Base-by-base conservation (phyloP, 768 basidiomycete genomes). In the Trichaptum fuscoviolaceum region DNA sequence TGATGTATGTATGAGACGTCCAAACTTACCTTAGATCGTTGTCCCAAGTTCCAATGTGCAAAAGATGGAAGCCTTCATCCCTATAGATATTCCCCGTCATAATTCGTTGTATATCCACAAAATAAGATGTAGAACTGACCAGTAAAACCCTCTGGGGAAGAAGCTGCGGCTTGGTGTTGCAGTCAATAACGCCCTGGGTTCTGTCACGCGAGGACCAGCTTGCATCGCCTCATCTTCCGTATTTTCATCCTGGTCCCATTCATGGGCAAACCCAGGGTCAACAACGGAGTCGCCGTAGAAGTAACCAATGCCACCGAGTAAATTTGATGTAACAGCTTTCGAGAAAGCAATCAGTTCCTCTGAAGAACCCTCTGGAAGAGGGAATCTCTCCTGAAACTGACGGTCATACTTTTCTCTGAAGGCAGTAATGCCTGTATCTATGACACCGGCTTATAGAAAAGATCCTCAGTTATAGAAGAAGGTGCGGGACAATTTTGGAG, bases 61-160 rank as follows among this genome's bases (percentile, higher is more conserved):
- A 77, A 34, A 98, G 78, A 77, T 99, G 96, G 82, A 99, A 99
- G 1, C 96, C 96, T 77, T 99, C 96, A 75, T 99, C 96, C 96
- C 92, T 94, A 71, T 12, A 62, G 52, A 64, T 61, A 23, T 25
- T 64, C 26, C 66, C 63, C 27, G 15, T 36, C 36, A 66, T 2
- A 59, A 30, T 58, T 60, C 35, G 20, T 15, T n/a, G 62, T 7
- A 0, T 2, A 7, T 30, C 26, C 66, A 65, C 9, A 30, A n/a
- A 5, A 60, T 27, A 26, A n/a, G 7, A 7, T n/a, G 23, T 34
- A 30, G 24, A 62, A 58, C 75, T 63, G 75, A 92, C 92, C 96
- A 99, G 76, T 99, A 99, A 77, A 99, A 99, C 20, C 96, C 96
- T 75, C 96, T 83, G 0, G 96, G 96, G 82, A 99, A 99, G 81